A percentile compares a stretch with the other conserved stretches of the same genome.
These are phyloP conservation scores for Anthostomella pinea DNA, from an alignment of 2,329 filamentous ascomycete genomes.

Conservation along the genomic window DNA sequence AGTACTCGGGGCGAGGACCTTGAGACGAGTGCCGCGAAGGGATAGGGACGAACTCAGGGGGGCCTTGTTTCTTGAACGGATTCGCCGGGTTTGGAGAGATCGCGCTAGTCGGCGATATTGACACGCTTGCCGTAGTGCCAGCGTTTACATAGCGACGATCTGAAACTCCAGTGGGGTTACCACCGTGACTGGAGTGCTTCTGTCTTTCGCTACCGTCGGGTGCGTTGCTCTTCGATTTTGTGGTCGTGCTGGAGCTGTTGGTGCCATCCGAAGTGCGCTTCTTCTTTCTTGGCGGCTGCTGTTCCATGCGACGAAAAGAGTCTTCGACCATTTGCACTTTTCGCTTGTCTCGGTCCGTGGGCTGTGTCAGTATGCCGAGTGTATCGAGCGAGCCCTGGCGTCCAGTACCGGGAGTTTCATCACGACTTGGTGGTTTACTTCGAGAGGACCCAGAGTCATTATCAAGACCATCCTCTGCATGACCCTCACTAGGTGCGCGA, in stretches of 20 bases:
- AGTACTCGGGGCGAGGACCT: constrained; percentile 42
- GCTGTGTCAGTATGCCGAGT: constrained; percentile 59
- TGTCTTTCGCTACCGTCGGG: too few relatives aligned
- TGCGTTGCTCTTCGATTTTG: constrained; percentile 35
- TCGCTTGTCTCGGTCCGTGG: constrained; percentile 64
- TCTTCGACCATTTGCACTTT: constrained; percentile 66
- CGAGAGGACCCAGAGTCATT: constrained; percentile 55
- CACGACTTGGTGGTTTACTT: constrained; percentile 65
- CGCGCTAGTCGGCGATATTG: constrained; percentile 47
- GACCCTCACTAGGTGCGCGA: constrained; percentile 61
- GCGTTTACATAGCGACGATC: constrained; percentile 50
- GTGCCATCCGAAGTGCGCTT: constrained; percentile 59
- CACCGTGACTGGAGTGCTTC: constrained; percentile 15
- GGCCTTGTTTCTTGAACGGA: constrained; percentile 26
- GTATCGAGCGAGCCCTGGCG: constrained; percentile 60
- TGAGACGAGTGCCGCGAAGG: constrained; percentile 39
- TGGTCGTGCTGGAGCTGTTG: constrained; percentile 26
- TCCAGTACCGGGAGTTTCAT: constrained; percentile 58
- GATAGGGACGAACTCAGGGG: constrained; percentile 28
- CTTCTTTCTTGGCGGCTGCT: constrained; percentile 58
- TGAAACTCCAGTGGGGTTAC: constrained; percentile 31
- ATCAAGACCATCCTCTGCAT: constrained; percentile 52
- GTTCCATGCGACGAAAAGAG: constrained; percentile 60
- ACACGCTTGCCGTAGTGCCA: constrained; percentile 52
- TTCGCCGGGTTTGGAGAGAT: constrained; percentile 37